phyloP scores from a whole-genome alignment of 2,329 filamentous ascomycete genomes.

The Colletotrichum sp. region DNA sequence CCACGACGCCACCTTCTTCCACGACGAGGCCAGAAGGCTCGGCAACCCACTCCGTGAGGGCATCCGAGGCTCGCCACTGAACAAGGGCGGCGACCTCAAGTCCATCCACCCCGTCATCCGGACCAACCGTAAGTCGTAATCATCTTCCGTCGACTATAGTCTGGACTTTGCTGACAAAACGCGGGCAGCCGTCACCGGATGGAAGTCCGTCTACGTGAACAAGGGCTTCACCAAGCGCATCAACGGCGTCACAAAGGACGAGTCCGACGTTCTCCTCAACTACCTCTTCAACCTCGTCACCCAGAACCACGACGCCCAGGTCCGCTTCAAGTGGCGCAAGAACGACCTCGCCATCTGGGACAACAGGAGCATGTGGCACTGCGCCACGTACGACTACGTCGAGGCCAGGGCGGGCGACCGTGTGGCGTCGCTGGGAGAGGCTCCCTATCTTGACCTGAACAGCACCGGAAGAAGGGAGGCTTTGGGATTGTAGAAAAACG shows the following conservation, averaged over 20 bases:
- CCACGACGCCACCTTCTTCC: conserved; percentile 54
- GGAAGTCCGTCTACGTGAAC: conserved; percentile 59
- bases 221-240: conserved; percentile 58
- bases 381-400: conserved; percentile 66
- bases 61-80: conserved; percentile 59
- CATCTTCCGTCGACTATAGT: neutral
- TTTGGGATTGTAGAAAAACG: conserved; percentile 24
- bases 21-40: conserved; percentile 51
- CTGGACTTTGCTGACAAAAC: neutral
- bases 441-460: conserved; percentile 43
- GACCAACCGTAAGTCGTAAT: conserved; percentile 50
- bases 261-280: conserved; percentile 54
- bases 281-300: conserved; percentile 54
- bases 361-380: conserved; percentile 57
- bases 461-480: conserved; percentile 44
- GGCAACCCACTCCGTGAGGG: conserved; percentile 49
- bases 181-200: conserved; percentile 52
- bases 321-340: conserved; percentile 57
- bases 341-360: conserved; percentile 70
- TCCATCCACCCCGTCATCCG: conserved; percentile 60
- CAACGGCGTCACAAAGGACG: conserved; percentile 58
- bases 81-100: conserved; percentile 55
- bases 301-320: conserved; percentile 63
- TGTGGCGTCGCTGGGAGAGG: conserved; percentile 46
- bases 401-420: conserved; percentile 46